phyloP scores from a whole-genome alignment of 129 eudicot genomes.

The Centella asiatica region DNA sequence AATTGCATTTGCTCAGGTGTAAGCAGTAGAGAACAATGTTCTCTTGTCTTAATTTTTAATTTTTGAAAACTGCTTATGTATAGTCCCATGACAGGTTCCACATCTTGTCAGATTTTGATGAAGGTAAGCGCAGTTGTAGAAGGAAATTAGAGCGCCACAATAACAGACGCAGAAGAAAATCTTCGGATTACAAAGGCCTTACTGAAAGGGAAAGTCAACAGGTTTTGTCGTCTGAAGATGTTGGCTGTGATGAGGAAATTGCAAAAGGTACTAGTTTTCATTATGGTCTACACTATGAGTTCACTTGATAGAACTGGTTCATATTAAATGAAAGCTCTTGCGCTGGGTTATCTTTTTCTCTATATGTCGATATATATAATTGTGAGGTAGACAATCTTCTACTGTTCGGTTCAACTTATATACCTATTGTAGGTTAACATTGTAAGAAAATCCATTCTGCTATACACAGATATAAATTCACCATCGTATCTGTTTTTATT shows the following conservation, averaged over 20 bases:
- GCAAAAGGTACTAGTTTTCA: constrained; percentile 47
- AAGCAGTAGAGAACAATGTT: too few species aligned
- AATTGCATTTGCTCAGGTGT: too few species aligned
- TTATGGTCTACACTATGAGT: background rate
- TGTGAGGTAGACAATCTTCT: background rate
- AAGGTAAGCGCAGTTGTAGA: constrained; percentile 97
- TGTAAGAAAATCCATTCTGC: too few species aligned
- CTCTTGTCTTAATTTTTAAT: background rate
- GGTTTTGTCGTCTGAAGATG: constrained; percentile 33
- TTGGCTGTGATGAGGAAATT: constrained; percentile 45
- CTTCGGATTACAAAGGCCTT: constrained; percentile 44
- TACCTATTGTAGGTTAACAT: too few species aligned
- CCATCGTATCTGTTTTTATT: background rate
- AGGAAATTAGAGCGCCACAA: constrained; percentile 91
- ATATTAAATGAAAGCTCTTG: background rate
- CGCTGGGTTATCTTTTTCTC: background rate
- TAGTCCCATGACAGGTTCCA: constrained; percentile 62
- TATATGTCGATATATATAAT: background rate
- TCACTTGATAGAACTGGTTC: background rate
- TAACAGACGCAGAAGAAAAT: constrained; percentile 78
- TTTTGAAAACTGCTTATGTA: background rate
- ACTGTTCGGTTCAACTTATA: background rate
- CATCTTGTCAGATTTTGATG: constrained; percentile 83
- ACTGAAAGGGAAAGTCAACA: constrained; percentile 33
- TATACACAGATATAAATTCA: background rate